Evolutionary conservation across 495 filamentous ascomycete genomes (phyloP), one percentile per base, ranked within the genome.

Genomic region (Penicillium manginii): DNA sequence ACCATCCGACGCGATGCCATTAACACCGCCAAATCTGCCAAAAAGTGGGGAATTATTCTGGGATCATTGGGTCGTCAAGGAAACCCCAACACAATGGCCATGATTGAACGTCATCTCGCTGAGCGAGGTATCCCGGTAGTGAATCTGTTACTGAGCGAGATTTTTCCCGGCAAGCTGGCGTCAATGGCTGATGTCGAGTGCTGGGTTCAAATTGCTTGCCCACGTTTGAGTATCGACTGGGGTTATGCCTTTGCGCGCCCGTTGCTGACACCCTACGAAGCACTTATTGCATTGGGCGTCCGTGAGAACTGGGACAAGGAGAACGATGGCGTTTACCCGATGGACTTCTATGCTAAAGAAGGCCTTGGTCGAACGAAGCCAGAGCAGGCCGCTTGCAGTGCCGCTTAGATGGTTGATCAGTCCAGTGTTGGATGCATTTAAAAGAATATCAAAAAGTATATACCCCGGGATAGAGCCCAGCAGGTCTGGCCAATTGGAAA

Each of bases 141-240:
- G 29, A 91, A 93, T 60, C 64, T 98, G 2, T 73, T 97, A 3
- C 78, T 98, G 2, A 91, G 87, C 58, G 94, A 98, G 78, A 97
- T 98, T 26, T 98, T 98, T 70, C 94, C 94, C 0, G 92, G 91
- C 0, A 98, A 98, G 70, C 73, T 98, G 53, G 92, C 88, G 0
- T 83, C 93, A 78, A 96, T 98, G 91, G 64, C 68, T 23, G 93
- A 98, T 68, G 89, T 98, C 6, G 94, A 96, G 62, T 93, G 91
- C 58, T 98, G 94, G 94, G 93, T 98, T 33, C 94, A 98, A 73
- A 91, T 98, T 42, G 94, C 94, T 9, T 98, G 94, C 78, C 94
- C 94, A 8, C 74, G 94, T 26, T 66, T 98, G 66, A 96, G 92
- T 70, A 98, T 98, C 58, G 94, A 98, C 76, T 98, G 94, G 94